A percentile compares a stretch with the other conserved stretches of the same genome.
These are phyloP conservation scores for Corymbia citriodora DNA, from an alignment of 441 rosid genomes.

Conservation along the genomic window DNA sequence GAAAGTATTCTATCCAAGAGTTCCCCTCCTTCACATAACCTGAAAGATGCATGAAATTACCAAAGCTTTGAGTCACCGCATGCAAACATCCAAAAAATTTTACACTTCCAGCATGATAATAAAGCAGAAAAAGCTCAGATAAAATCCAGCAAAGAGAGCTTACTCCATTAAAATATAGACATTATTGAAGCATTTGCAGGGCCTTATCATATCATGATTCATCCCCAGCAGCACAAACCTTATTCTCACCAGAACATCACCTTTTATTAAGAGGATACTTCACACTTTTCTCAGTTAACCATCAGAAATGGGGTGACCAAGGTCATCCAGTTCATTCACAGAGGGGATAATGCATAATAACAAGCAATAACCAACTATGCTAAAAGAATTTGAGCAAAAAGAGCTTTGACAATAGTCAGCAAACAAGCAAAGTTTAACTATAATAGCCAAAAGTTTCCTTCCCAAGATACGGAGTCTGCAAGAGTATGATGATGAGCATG, in stretches of 20 bases:
- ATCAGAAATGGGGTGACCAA: neutral
- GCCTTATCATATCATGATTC: neutral
- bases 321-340: neutral
- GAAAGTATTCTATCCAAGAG: constrained; percentile 14
- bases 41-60: neutral
- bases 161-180: constrained; percentile 82
- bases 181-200: neutral
- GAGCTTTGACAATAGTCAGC: neutral
- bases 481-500: neutral
- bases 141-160: constrained; percentile 15
- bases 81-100: neutral
- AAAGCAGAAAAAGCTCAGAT: neutral
- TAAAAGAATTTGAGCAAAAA: neutral
- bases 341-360: neutral
- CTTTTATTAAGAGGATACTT: neutral
- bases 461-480: neutral
- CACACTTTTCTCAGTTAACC: too few species aligned
- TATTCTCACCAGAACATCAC: neutral
- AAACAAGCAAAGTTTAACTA: neutral
- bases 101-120: neutral
- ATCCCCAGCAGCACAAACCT: neutral
- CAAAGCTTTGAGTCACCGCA: neutral
- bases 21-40: constrained; percentile 12
- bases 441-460: neutral
- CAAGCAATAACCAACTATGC: neutral